Percentiles rank a stretch among this genome's conserved stretches.
Conservation (phyloP, 202 grass and related monocot genomes). For the Miscanthus sacchariflorus region DNA sequence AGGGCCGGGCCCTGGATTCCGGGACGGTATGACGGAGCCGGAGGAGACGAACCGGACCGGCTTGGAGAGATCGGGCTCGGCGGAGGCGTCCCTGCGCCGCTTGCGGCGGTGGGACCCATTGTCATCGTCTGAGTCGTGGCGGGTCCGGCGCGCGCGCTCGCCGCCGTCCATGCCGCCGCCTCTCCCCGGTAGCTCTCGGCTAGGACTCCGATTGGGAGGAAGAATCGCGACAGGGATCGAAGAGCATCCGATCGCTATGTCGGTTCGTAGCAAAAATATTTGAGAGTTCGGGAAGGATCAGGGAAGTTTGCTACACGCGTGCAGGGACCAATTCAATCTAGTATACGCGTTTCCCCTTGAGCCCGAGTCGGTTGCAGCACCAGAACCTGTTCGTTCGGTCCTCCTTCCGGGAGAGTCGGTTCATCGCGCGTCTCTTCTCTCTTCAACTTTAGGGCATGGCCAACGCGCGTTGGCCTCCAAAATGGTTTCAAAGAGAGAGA, state of each 20-base stretch:
- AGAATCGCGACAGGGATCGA: background rate
- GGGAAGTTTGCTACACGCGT: background rate
- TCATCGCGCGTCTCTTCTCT: background rate
- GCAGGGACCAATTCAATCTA: background rate
- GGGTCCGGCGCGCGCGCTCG: constrained; percentile 58
- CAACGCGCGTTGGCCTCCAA: no score
- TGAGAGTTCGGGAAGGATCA: no score
- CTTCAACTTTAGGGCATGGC: background rate
- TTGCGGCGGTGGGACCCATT: constrained; percentile 45
- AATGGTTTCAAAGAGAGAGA: no score
- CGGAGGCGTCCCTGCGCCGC: constrained; percentile 41
- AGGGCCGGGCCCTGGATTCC: constrained; percentile 41
- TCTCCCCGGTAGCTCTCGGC: no score
- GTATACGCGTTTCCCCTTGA: background rate
- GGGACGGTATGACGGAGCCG: constrained; percentile 49
- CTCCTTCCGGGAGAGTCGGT: background rate
- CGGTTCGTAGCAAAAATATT: no score
- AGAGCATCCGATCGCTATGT: no score
- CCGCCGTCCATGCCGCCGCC: no score
- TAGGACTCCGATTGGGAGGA: no score
- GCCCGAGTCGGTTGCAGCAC: background rate
- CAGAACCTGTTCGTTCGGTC: no score
- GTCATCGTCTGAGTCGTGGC: constrained; percentile 56
- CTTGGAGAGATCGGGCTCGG: constrained; percentile 58
- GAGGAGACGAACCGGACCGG: constrained; percentile 71